Base-by-base conservation (phyloP, 495 filamentous ascomycete genomes). In the Recurvomyces mirabilis region DNA sequence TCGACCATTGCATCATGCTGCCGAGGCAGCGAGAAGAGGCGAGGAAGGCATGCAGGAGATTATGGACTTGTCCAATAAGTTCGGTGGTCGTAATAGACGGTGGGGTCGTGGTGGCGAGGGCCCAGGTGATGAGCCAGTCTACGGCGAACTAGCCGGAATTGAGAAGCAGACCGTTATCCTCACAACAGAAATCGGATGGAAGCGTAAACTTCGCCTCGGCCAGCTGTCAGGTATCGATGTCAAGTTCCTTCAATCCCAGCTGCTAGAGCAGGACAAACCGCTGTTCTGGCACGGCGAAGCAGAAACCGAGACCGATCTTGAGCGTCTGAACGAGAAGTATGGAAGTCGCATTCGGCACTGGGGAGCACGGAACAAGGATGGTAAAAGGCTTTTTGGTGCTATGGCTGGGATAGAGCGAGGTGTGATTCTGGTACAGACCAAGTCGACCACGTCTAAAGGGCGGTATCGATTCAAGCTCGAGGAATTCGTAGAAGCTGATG, bases 21-120 rank as follows among this genome's bases (percentile, higher is more conserved):
- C 19, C 13, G 38, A 35, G 29, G 46, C 46, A 1, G 5, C 10
- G 9, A 10, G 31, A n/a, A 4, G 46, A 5, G 46, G 46, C 3
- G 46, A 48, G 23, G 38, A 42, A 15, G 46, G 46, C 3, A 48
- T 48, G 37, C 7, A n/a, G 22, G 28, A 10, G 10, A 11, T 41
- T 10, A 34, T 48, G n/a, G 29, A 35, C 12, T 5, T 34, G 37
- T 10, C 10, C 4, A 20, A 23, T 4, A 23, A 42, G 23, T 36
- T 21, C 28, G 46, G 38, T 13, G n/a, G n/a, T n/a, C n/a, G n/a
- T n/a, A 33, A 23, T 5, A 25, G 14, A 17, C 12, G 7, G 1
- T 33, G 21, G 10, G 38, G 46, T 4, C 25, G 28, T n/a, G 26
- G 26, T 29, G 26, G 26, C 7, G 26, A 7, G 26, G n/a, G n/a